Conservation (phyloP, 179 eudicot genomes). For the Spergularia azorica region DNA sequence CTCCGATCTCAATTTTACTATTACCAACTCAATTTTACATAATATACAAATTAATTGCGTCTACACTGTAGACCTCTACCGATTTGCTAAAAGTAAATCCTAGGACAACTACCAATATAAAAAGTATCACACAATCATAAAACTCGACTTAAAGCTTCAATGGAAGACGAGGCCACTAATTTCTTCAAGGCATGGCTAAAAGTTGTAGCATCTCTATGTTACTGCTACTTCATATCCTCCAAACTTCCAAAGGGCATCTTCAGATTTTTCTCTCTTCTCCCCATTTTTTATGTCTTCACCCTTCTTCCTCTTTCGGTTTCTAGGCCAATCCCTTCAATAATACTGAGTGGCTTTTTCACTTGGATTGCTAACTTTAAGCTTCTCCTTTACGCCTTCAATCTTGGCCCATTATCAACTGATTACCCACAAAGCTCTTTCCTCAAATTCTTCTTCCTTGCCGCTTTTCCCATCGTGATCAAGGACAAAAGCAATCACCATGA, state of each 20-base stretch:
- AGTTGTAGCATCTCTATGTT: conserved; percentile 42
- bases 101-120: not conserved
- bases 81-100: not conserved
- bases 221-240: conserved; percentile 36
- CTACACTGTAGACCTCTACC: too few relatives aligned
- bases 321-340: conserved; percentile 39
- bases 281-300: conserved; percentile 47
- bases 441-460: conserved; percentile 43
- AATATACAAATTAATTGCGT: too few relatives aligned
- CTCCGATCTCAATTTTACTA: too few relatives aligned
- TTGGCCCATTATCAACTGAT: conserved; percentile 55
- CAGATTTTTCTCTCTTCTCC: conserved; percentile 46
- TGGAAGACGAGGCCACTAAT: conserved; percentile 45
- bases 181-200: conserved; percentile 44
- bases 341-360: conserved; percentile 47
- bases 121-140: not conserved
- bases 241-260: conserved; percentile 40
- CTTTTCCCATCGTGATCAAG: conserved; percentile 57
- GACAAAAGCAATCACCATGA: not conserved
- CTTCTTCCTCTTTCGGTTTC: conserved; percentile 50
- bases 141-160: not conserved
- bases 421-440: conserved; percentile 33
- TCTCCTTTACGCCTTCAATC: conserved; percentile 49
- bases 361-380: conserved; percentile 75
- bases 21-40: too few relatives aligned